These are phyloP conservation scores for barrel medic (Medicago truncatula) DNA, from an alignment of 306 rosid species.

Conservation along the genomic window MtrunA17r5.0-ANR NC_053045.1:56669501-56670000, in stretches of 20 bases:
- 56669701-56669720: too few species aligned
- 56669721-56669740: too few species aligned
- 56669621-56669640: too few species aligned
- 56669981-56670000: slow-evolving; percentile 59
- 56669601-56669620: too few species aligned
- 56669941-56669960: slow-evolving; percentile 55
- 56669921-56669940: slow-evolving; percentile 39
- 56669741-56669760: neutral
- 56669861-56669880: neutral
- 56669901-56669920: slow-evolving; percentile 25
- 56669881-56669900: neutral
- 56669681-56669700: too few species aligned
- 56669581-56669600: too few species aligned
- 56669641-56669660: too few species aligned
- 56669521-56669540: too few species aligned
- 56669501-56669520: neutral
- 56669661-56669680: too few species aligned
- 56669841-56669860: slow-evolving; percentile 25
- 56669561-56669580: too few species aligned
- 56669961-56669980: slow-evolving; percentile 66
- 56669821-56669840: neutral
- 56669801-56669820: slow-evolving; percentile 4
- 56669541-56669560: too few species aligned
- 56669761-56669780: neutral
- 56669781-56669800: neutral